A percentile compares a stretch with the other conserved stretches of the same genome.
These are phyloP conservation scores for Penicillium sp. DNA, from an alignment of 2,329 filamentous ascomycete species.

Conservation along the genomic window DNA sequence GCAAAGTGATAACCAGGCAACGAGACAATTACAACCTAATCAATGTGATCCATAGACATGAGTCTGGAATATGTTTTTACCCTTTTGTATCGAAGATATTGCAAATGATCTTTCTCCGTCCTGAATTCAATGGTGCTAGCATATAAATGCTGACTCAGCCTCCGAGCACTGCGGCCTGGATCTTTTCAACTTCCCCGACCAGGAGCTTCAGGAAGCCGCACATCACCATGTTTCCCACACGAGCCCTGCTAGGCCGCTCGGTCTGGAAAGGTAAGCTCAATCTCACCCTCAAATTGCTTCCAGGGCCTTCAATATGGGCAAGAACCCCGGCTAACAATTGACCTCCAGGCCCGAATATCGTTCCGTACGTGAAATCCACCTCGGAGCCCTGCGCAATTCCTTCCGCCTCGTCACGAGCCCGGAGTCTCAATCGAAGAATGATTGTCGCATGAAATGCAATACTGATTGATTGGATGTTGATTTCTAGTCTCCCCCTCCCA, in stretches of 20 bases:
- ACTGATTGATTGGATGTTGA: slow-evolving; percentile 16
- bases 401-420: neutral
- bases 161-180: neutral
- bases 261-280: slow-evolving; percentile 78
- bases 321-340: slow-evolving; percentile 12
- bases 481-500: slow-evolving; percentile 45
- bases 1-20: too few species aligned
- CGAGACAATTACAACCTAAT: too few species aligned
- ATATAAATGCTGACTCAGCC: slow-evolving; percentile 11
- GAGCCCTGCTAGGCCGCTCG: slow-evolving; percentile 71
- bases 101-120: too few species aligned
- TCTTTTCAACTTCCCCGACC: slow-evolving; percentile 25
- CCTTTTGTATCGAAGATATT: too few species aligned
- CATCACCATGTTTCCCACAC: slow-evolving; percentile 68
- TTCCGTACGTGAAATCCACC: slow-evolving; percentile 60
- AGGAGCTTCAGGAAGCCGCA: slow-evolving; percentile 18
- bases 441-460: neutral
- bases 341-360: slow-evolving; percentile 66
- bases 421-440: neutral
- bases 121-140: neutral
- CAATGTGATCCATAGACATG: too few species aligned
- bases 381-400: slow-evolving; percentile 4
- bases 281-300: neutral
- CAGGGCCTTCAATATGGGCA: neutral
- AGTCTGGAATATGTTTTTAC: too few species aligned